Conservation (phyloP, 257 asterid species). For the Striga asiatica region DNA sequence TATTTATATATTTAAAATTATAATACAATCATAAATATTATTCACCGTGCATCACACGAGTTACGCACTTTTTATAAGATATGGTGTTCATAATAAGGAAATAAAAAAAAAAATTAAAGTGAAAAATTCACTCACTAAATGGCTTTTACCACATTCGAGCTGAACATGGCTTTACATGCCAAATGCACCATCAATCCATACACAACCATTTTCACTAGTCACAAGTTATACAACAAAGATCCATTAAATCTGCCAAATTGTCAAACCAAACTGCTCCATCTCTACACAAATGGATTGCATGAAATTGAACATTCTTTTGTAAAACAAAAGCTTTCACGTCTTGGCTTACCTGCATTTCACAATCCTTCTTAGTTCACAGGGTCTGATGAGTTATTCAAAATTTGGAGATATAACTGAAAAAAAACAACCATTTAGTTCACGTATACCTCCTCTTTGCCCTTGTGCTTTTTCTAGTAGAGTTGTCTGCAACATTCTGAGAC, state of each 20-base stretch:
- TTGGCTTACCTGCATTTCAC: constrained; percentile 25
- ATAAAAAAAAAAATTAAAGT: background rate
- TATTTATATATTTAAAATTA: too few species aligned
- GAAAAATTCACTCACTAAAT: too few species aligned
- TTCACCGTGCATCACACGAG: too few species aligned
- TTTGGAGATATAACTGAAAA: too few species aligned
- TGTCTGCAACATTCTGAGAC: constrained; percentile 21
- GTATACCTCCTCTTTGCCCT: constrained; percentile 44
- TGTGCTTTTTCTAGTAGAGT: constrained; percentile 32
- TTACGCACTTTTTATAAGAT: too few species aligned
- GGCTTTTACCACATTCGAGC: constrained; percentile 16
- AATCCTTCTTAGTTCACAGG: background rate
- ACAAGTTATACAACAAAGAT: too few species aligned
- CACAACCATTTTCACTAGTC: background rate
- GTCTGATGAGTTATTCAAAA: too few species aligned
- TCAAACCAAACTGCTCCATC: background rate
- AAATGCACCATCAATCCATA: background rate
- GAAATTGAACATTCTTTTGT: background rate
- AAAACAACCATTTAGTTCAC: too few species aligned
- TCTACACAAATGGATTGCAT: background rate
- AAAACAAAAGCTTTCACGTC: background rate
- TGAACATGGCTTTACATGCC: constrained; percentile 14
- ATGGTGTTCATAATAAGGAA: background rate
- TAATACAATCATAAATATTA: too few species aligned
- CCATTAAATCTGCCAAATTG: too few species aligned